Evolutionary conservation across 495 filamentous ascomycete species (phyloP), one percentile per base, ranked within the genome.

Genomic region (Penicillium coffeae): DNA sequence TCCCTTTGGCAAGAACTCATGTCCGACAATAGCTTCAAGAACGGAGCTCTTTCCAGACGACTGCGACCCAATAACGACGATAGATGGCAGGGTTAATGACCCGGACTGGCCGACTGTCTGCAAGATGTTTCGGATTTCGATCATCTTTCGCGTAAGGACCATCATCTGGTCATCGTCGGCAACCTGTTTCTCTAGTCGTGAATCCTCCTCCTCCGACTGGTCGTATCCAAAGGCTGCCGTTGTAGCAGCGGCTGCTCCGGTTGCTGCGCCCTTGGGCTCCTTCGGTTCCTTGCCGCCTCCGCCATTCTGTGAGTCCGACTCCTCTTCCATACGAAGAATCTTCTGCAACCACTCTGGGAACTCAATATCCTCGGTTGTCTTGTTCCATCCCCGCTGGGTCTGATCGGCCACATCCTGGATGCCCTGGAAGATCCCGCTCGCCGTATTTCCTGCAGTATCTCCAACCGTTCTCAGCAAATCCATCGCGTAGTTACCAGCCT

Each of bases 81-180:
- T 99, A 2, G 93, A 95, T 0, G 93, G 93, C 33, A 97, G 69
- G 3, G 86, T 91, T 33, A 99, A 73, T 10, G 87, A 79, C 51
- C 83, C 86, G 5, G 90, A 91, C 70, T 99, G 90, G 35, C 93
- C 93, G 38, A 99, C 86, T 15, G 84, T 82, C 59, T 92, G 85
- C 6, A 99, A 74, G 34, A 99, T 89, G 52, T 85, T 90, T 51
- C 94, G 75, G 43, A 99, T 97, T 65, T 99, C 92, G 60, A 99
- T 99, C 93, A 99, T 99, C 68, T 95, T 95, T 71, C 91, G 91
- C 0, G 93, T 99, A 65, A 99, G 74, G 54, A 95, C 74, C 93
- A 99, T 99, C 92, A 99, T 99, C 66, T 99, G 93, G 59, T 99
- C 93, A 60, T 99, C 92, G 58, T 86, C 82, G 3, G 90, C 87